Percentiles rank a stretch among this genome's conserved stretches.
Evolutionary conservation across 257 asterid species (phyloP).

Genomic region (Henckelia pumila): DNA sequence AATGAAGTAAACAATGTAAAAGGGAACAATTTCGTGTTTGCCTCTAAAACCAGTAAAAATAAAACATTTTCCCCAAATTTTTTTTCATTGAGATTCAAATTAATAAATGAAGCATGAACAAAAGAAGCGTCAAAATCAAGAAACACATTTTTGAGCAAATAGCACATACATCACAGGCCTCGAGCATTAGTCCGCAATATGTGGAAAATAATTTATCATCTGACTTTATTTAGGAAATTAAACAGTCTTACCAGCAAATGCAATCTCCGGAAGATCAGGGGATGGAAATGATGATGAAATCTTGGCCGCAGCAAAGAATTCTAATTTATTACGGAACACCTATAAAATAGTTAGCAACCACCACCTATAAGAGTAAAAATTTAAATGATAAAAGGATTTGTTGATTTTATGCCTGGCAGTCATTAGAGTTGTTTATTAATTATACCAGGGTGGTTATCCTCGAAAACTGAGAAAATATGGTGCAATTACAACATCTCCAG

Average conservation of each 20-base stretch:
- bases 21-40: neutral
- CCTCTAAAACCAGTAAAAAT: neutral
- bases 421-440: constrained; percentile 10
- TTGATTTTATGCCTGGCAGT: constrained; percentile 21
- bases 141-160: neutral
- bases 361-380: constrained; percentile 13
- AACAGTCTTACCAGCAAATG: constrained; percentile 78
- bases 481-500: constrained; percentile 11
- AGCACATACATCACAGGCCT: neutral
- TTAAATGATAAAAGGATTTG: constrained; percentile 10
- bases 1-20: constrained; percentile 11
- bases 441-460: neutral
- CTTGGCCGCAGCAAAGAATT: constrained; percentile 96
- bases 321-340: constrained; percentile 85
- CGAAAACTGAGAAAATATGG: neutral
- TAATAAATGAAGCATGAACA: neutral
- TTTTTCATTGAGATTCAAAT: neutral
- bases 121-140: constrained; percentile 2
- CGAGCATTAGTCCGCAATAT: neutral
- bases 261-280: constrained; percentile 94
- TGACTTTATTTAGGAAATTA: neutral
- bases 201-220: neutral
- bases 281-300: constrained; percentile 84
- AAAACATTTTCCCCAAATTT: neutral
- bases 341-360: constrained; percentile 34